Conservation (phyloP, 139 green algal species). For the Volvox africanus region DNA sequence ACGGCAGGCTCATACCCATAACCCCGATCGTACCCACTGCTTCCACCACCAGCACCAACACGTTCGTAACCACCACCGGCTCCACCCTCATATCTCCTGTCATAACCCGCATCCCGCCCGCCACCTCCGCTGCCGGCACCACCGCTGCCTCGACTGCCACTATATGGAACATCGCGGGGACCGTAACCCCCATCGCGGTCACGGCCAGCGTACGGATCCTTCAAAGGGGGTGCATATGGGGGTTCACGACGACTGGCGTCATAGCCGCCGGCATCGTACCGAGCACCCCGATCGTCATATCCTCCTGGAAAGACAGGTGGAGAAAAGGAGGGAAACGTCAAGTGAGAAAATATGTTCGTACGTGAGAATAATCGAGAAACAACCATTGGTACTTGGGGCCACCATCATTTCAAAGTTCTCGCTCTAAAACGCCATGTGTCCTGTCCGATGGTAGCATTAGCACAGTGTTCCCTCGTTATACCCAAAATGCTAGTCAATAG, state of each 20-base stretch:
- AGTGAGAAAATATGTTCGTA: too few relatives aligned
- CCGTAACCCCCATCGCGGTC: not conserved
- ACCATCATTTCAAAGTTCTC: too few relatives aligned
- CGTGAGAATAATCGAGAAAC: too few relatives aligned
- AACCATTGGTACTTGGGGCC: too few relatives aligned
- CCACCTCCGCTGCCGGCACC: not conserved
- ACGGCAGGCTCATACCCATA: not conserved
- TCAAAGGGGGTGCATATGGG: not conserved
- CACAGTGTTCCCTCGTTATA: too few relatives aligned
- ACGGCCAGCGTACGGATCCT: slow-evolving; percentile 1
- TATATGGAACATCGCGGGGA: not conserved
- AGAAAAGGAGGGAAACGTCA: not conserved
- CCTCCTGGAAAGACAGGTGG: not conserved
- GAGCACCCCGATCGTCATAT: not conserved
- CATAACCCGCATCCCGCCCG: not conserved
- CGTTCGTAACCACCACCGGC: slow-evolving; percentile 9
- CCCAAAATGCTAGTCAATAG: too few relatives aligned
- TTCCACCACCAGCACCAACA: not conserved
- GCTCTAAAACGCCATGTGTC: too few relatives aligned
- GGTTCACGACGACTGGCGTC: not conserved
- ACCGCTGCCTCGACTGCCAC: not conserved
- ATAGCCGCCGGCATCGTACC: slow-evolving; percentile 6
- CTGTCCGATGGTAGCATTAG: too few relatives aligned
- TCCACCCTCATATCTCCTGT: not conserved
- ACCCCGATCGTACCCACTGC: not conserved